Base-by-base conservation (phyloP, 345 rosid species). In the Sonneratia alba region DNA sequence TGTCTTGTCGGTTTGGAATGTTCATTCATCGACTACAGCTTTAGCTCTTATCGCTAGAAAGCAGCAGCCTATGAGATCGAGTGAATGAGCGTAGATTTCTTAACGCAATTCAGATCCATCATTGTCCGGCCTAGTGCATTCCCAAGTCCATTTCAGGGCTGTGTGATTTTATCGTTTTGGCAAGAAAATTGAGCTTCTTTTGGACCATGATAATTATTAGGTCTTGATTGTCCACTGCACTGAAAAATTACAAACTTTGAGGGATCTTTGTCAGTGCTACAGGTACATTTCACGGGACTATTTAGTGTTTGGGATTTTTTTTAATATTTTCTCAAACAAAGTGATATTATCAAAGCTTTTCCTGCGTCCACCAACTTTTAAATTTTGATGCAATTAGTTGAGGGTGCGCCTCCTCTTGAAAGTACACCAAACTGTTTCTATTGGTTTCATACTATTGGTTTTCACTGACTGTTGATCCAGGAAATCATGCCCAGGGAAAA, bases 401-500 rank as follows among this genome's bases (percentile, higher is more conserved):
- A 15, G 14, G 57, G 21, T 53, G 16, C 15, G n/a, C 16, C n/a
- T 19, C 0, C 57, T 0, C 63, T 57, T 57, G 63, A 57, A n/a
- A 8, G n/a, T 22, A n/a, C 63, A 4, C 32, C n/a, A 57, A 53
- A 18, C 32, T 53, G 9, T 57, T n/a, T 8, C 63, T n/a, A 1
- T 57, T n/a, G 3, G 63, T 57, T 57, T 57, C 63, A 6, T 57
- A 9, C 38, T 27, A 34, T 34, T 36, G 55, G 43, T 13, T 9
- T 42, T 1, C 36, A 9, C 9, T 68, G 47, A 10, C 38, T 64
- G 22, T 80, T 67, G 66, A 36, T 57, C 19, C 70, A 84, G 90
- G 79, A 48, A 80, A 75, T 76, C 74, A 77, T 66, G 49, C 56
- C 72, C 73, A 36, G 76, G 90, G 78, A 72, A 79, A 78, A 72